Percentiles rank a stretch among this genome's conserved stretches.
phyloP scores from a whole-genome alignment of 2,329 filamentous ascomycete genomes.

The Aaosphaeria arxii region DNA sequence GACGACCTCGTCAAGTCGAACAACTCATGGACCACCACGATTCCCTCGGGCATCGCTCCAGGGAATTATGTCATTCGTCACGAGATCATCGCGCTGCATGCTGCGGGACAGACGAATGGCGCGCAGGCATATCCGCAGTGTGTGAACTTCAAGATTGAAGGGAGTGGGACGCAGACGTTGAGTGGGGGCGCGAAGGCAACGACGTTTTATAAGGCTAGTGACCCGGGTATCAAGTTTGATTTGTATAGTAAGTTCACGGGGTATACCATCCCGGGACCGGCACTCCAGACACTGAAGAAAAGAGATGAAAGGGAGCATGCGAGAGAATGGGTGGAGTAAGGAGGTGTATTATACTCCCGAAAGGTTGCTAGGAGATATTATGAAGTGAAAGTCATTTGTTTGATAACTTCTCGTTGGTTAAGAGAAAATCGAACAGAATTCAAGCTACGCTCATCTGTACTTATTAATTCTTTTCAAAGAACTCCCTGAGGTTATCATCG shows the following conservation, averaged over 20 bases:
- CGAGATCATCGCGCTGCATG: constrained; percentile 56
- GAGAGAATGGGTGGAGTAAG: not conserved
- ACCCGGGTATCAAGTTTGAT: constrained; percentile 52
- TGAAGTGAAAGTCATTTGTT: no score
- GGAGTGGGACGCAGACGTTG: constrained; percentile 46
- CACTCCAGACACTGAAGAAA: constrained; percentile 44
- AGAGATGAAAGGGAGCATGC: not conserved
- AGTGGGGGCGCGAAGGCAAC: constrained; percentile 41
- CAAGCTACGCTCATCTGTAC: no score
- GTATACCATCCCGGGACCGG: constrained; percentile 49
- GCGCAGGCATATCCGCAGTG: constrained; percentile 57
- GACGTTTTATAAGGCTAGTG: constrained; percentile 43
- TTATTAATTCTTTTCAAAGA: constrained; percentile 42
- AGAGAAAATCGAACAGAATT: no score
- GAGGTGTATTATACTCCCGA: no score
- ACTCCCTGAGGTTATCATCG: constrained; percentile 57
- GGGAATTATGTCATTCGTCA: constrained; percentile 58
- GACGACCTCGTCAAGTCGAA: constrained; percentile 43
- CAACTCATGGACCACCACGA: constrained; percentile 52
- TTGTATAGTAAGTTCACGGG: constrained; percentile 48
- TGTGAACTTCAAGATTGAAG: constrained; percentile 53
- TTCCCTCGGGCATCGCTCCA: constrained; percentile 47
- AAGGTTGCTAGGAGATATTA: no score
- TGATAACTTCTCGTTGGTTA: no score
- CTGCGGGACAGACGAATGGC: constrained; percentile 40